These are phyloP conservation scores for Stemphylium lycopersici DNA, from an alignment of 2,329 filamentous ascomycete species.

Conservation along the genomic window DNA sequence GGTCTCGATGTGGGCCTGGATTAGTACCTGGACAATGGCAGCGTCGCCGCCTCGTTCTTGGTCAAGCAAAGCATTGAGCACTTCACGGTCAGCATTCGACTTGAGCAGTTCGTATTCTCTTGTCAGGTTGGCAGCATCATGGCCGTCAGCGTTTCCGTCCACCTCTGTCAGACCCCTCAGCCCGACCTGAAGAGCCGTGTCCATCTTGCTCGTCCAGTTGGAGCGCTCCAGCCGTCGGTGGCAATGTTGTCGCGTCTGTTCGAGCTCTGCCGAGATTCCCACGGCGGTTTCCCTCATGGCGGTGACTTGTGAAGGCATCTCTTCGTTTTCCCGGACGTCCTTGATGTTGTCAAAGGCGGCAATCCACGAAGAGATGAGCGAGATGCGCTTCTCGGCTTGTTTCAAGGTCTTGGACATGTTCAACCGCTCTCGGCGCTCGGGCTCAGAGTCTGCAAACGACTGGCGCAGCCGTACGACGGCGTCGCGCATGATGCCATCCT, in stretches of 20 bases:
- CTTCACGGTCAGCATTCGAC: conserved; percentile 79
- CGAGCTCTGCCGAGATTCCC: conserved; percentile 86
- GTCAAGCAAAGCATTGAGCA: conserved; percentile 76
- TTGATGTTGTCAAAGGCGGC: conserved; percentile 86
- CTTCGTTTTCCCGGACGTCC: conserved; percentile 71
- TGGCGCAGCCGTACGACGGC: conserved; percentile 78
- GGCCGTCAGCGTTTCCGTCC: conserved; percentile 67
- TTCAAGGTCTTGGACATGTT: conserved; percentile 81
- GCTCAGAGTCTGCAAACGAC: conserved; percentile 80
- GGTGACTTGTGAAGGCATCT: conserved; percentile 63
- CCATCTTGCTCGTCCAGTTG: conserved; percentile 86
- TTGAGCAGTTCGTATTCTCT: conserved; percentile 88
- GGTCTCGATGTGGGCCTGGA: conserved; percentile 91
- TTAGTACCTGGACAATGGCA: conserved; percentile 77
- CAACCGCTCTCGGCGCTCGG: conserved; percentile 79
- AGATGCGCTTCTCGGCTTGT: conserved; percentile 82
- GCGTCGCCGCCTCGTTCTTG: conserved; percentile 83
- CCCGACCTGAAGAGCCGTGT: conserved; percentile 86
- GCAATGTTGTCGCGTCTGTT: conserved; percentile 87
- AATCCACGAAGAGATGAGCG: conserved; percentile 88
- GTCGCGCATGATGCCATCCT: conserved; percentile 75
- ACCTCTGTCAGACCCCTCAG: conserved; percentile 76
- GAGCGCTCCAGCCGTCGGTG: conserved; percentile 81
- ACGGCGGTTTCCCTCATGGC: conserved; percentile 86
- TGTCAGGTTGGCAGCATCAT: conserved; percentile 73